Evolutionary conservation across 176 grass and related monocot genomes (phyloP).

Genomic region (Rhynchospora breviuscula): DNA sequence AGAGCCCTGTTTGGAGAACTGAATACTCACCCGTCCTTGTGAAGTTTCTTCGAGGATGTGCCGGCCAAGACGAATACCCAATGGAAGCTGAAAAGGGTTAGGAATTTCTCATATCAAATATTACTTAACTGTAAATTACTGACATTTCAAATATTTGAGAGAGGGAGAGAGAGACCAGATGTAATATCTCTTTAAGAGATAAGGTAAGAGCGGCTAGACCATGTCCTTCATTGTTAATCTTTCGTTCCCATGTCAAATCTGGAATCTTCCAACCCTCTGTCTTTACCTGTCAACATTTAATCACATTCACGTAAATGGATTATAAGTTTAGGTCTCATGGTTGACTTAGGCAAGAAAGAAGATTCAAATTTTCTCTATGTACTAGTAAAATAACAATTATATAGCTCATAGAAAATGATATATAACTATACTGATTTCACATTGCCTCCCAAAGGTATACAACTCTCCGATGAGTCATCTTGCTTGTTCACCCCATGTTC

Average conservation of each 20-base stretch:
- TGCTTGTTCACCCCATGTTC: constrained; percentile 4
- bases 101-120: constrained; percentile 1
- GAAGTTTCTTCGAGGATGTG: constrained; percentile 85
- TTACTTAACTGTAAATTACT: background rate
- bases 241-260: constrained; percentile 68
- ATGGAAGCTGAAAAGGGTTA: constrained; percentile 41
- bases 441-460: constrained; percentile 1
- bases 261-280: constrained; percentile 32
- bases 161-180: constrained; percentile 46
- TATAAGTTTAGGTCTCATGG: background rate
- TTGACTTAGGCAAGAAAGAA: background rate
- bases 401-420: background rate
- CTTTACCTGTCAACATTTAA: constrained; percentile 40
- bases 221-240: constrained; percentile 43
- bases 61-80: constrained; percentile 66
- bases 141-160: constrained; percentile 24
- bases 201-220: constrained; percentile 52
- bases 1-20: background rate
- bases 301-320: constrained; percentile 7
- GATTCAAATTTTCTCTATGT: background rate
- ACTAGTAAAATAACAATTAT: background rate
- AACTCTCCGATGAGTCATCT: background rate
- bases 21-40: constrained; percentile 68
- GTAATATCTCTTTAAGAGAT: constrained; percentile 48
- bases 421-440: constrained; percentile 6